Base-by-base conservation (phyloP, 441 rosid species). In the Erodium texanum region DNA sequence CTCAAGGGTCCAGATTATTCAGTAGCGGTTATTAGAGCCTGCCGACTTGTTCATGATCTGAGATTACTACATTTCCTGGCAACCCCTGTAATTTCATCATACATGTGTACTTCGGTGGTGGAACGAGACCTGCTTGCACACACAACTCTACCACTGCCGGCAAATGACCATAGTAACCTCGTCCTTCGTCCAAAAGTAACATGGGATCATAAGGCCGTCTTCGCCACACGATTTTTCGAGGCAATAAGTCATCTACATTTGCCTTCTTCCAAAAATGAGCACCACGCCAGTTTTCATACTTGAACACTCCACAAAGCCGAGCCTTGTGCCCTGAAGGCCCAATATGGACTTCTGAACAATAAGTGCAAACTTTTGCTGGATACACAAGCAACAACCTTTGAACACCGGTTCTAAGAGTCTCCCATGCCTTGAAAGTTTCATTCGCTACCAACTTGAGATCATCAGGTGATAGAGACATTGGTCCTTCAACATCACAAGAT, bases 281-380 rank as follows among this genome's bases (percentile, higher is more conserved):
- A 11, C 95, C 97, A 10, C 76, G 84, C 85, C 82, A 93, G 67
- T 84, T 87, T 77, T 89, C 87, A 11, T 85, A 80, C 77, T 85
- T 91, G 76, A 86, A 93, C 61, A 91, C 81, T 73, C 96, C 93
- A 71, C 95, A 85, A 38, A 81, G 82, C 65, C 83, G 82, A 74
- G 95, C 93, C 79, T 79, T 88, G 66, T 91, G 92, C 74, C 97
- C 96, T 14, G 89, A 85, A 0, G 82, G 84, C 23, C 99, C 96
- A 1, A 91, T 75, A 66, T 91, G 92, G 77, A 88, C 85, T 79
- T 89, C 96, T 2, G 88, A 82, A 72, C 97, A 93, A 48, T 85
- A 63, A 75, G 79, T 79, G 71, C 97, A 91, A 62, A 87, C 92
- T 78, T 88, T 93, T 8, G 87, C 84, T 0, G 93, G 88, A 80